Base-by-base conservation (phyloP, 257 asterid species). In the Petrea volubilis region DNA sequence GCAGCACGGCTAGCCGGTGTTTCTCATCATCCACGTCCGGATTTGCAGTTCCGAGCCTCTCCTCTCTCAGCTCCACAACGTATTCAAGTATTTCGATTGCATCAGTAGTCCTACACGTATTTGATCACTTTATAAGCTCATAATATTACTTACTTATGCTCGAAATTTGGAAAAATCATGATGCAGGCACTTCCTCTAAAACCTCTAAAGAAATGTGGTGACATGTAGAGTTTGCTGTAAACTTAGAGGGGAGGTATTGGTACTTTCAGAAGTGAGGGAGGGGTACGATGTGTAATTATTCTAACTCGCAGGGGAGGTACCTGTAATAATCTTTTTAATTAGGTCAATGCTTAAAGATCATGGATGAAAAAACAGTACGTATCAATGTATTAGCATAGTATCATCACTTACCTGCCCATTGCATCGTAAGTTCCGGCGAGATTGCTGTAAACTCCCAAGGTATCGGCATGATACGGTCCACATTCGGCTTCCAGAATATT, bases 11-110 rank as follows among this genome's bases (percentile, higher is more conserved):
- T 60, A 95, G 74, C 43, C 96, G 80, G 8, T 83, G 76, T 74
- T 84, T 90, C 83, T 95, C 99, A 18, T 95, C 98, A 34, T 85
- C 90, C 46, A 88, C 99, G 8, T 85, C 95, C 0, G 97, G 90
- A 80, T 87, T 88, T 44, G 96, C 96, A 0, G 97, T 94, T 12
- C 99, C 99, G 0, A 89, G 92, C 77, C 74, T 89, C 83, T 89
- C 99, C 83, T 95, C 98, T 73, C 99, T 87, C 85, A 92, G 71
- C 53, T 85, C 86, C 15, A 95, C 96, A 0, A 92, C 86, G 62
- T 86, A 88, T 36, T 95, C 98, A 83, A 95, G 74, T 47, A 95
- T 85, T 71, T 92, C 92, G 14, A 95, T 87, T 60, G 99, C 97
- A 78, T 92, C 98, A 41, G 25, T 61, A 6, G 86, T 90, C 83